phyloP scores from a whole-genome alignment of 495 filamentous ascomycete genomes.

The Aspergillus olivimuriae region DNA sequence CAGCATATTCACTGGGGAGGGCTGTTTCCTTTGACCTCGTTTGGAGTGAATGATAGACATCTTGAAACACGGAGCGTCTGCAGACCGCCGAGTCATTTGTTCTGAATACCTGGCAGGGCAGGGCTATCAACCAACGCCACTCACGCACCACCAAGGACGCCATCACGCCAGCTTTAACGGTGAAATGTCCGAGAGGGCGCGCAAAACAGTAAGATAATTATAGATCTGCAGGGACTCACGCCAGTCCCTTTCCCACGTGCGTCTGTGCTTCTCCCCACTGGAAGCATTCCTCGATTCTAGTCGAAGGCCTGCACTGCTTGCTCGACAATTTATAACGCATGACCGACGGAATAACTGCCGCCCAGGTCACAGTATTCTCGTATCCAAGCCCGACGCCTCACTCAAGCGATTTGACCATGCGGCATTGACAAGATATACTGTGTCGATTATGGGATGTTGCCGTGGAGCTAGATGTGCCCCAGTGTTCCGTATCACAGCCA shows the following conservation, averaged over 20 bases:
- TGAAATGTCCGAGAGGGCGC: not conserved
- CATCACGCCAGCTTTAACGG: not conserved
- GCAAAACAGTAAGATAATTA: not conserved
- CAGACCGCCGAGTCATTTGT: too few species aligned
- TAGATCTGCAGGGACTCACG: not conserved
- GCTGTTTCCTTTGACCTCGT: too few species aligned
- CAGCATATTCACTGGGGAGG: too few species aligned
- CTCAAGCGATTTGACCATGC: not conserved
- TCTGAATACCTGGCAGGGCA: too few species aligned
- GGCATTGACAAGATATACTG: not conserved
- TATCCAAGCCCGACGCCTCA: not conserved
- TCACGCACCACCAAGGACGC: too few species aligned
- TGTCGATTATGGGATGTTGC: not conserved
- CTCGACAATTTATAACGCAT: not conserved
- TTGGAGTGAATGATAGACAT: too few species aligned
- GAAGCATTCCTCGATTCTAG: not conserved
- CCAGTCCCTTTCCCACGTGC: not conserved
- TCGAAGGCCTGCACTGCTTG: too few species aligned
- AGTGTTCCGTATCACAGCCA: too few species aligned
- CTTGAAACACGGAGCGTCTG: too few species aligned
- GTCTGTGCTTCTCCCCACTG: not conserved
- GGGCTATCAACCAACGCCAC: too few species aligned
- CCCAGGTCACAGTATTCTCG: not conserved
- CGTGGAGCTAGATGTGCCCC: too few species aligned
- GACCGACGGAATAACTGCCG: not conserved